phyloP scores from a whole-genome alignment of 805 yeast genomes.

The Hanseniaspora jakobsenii region DNA sequence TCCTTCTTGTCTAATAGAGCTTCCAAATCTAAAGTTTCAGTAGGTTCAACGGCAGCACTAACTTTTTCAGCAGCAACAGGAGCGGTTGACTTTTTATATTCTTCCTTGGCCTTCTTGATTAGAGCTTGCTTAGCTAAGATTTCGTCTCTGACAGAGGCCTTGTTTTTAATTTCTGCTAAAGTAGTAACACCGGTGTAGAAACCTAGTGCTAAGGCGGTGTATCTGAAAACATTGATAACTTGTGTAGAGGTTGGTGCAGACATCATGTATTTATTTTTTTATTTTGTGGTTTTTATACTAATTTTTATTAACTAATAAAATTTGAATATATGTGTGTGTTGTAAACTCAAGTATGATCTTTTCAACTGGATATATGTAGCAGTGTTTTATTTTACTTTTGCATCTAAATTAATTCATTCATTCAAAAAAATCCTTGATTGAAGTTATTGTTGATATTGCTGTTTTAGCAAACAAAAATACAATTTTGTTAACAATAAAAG shows the following conservation, averaged over 20 bases:
- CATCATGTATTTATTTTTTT: constrained; percentile 4
- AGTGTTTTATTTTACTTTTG: background rate
- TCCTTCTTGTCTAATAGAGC: constrained; percentile 13
- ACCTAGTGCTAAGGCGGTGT: constrained; percentile 83
- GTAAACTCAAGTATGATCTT: background rate
- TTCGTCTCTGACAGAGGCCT: constrained; percentile 41
- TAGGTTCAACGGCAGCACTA: constrained; percentile 35
- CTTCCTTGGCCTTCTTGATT: constrained; percentile 79
- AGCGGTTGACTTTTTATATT: constrained; percentile 60
- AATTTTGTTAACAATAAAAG: no score
- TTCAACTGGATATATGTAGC: background rate
- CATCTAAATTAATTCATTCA: no score
- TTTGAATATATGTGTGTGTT: constrained; percentile 1
- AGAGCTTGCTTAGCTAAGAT: constrained; percentile 58
- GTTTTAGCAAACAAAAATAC: no score
- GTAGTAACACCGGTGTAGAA: constrained; percentile 78
- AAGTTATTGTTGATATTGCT: no score
- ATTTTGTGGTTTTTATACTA: no score
- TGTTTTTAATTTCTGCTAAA: constrained; percentile 51
- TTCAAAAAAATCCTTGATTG: no score
- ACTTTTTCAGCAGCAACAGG: constrained; percentile 34
- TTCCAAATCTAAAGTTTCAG: constrained; percentile 30
- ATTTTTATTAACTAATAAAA: no score
- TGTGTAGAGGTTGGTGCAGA: constrained; percentile 14
- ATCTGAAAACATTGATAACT: constrained; percentile 60